These are phyloP conservation scores for Fusarium sulawesiense DNA, from an alignment of 2,329 filamentous ascomycete genomes.

Conservation along the genomic window DNA sequence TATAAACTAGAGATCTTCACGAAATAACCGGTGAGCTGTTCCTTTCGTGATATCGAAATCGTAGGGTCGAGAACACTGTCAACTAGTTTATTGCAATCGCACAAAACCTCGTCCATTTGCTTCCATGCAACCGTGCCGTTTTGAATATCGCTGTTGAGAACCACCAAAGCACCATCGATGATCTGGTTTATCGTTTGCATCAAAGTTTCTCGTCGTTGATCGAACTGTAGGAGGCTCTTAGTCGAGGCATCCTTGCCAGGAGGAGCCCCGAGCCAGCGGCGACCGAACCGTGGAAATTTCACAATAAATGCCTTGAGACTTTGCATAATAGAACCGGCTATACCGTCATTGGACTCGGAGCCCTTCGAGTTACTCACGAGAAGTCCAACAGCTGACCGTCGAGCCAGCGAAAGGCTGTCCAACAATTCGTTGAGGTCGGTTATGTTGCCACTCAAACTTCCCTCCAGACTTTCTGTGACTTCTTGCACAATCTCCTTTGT, in stretches of 20 bases:
- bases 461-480: constrained; percentile 67
- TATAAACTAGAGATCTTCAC: constrained; percentile 79
- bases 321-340: constrained; percentile 41
- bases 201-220: constrained; percentile 67
- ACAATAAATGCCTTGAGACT: constrained; percentile 68
- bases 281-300: constrained; percentile 68
- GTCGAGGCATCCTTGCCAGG: constrained; percentile 63
- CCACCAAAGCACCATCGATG: constrained; percentile 70
- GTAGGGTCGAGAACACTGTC: constrained; percentile 61
- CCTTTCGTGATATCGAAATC: constrained; percentile 45
- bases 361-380: constrained; percentile 51
- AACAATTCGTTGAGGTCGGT: constrained; percentile 71
- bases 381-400: constrained; percentile 65
- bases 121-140: constrained; percentile 64
- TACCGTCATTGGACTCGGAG: constrained; percentile 13
- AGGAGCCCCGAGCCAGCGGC: constrained; percentile 70
- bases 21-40: constrained; percentile 60
- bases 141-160: constrained; percentile 65
- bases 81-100: constrained; percentile 66
- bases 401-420: constrained; percentile 64
- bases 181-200: constrained; percentile 65
- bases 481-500: constrained; percentile 59
- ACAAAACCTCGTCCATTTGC: constrained; percentile 65
- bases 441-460: constrained; percentile 68
- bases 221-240: constrained; percentile 70